These are phyloP conservation scores for Apocynum venetum DNA, from an alignment of 257 asterid species.

Conservation along the genomic window DNA sequence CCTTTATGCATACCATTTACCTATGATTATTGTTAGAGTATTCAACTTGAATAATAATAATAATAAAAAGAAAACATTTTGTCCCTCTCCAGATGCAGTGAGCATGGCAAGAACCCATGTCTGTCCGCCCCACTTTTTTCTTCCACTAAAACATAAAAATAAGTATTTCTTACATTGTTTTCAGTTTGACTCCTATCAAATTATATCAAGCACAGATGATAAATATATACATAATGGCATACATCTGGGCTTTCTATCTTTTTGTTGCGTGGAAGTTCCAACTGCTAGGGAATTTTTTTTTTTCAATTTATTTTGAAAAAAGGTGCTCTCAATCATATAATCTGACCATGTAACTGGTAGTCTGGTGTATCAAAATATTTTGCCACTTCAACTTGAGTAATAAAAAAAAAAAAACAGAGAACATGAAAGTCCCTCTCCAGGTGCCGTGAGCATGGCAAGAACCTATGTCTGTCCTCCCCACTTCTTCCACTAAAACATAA, in stretches of 20 bases:
- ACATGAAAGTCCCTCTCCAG: conserved; percentile 3
- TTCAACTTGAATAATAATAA: neutral
- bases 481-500: conserved; percentile 12
- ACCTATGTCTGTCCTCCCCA: neutral
- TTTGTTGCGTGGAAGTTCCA: conserved; percentile 19
- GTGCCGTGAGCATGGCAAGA: neutral
- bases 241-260: neutral
- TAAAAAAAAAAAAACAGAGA: conserved; percentile 1
- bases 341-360: neutral
- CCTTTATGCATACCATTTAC: too few species aligned
- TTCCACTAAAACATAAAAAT: conserved; percentile 8
- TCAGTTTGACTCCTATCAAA: neutral
- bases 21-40: too few species aligned
- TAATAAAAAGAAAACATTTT: conserved; percentile 6
- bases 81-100: neutral
- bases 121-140: neutral
- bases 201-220: neutral
- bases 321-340: neutral
- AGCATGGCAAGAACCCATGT: conserved; percentile 1
- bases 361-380: neutral
- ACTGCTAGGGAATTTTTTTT: conserved; percentile 7
- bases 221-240: neutral
- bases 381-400: neutral
- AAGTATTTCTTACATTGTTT: neutral
- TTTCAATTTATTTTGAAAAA: neutral